Evolutionary conservation across 169 alveolate genomes (phyloP), one percentile per base, ranked within the genome.

Genomic region (Amoebophrya sp.): DNA sequence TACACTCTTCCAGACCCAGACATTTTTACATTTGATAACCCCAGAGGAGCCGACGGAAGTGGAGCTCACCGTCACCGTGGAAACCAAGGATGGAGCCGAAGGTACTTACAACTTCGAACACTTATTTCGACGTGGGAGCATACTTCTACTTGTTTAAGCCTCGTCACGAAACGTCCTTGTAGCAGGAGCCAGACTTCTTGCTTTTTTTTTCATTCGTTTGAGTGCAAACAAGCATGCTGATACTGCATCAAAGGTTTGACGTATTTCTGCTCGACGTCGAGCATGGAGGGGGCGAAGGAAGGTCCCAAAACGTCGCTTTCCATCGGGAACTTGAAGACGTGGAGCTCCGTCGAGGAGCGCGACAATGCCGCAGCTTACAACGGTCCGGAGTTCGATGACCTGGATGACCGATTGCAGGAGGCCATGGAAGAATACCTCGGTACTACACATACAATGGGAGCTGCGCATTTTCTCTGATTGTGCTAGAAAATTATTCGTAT

Each of bases 371-470:
- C 92, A 40, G 90, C 90, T 47, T 97, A 96, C 95, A 96, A 96
- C 92, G 98, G 98, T 33, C 98, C 98, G 2, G 98, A 97, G 95
- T 97, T 97, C 89, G 98, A 97, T 93, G 98, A 97, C 90, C 92
- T 97, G 54, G 98, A 96, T 92, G 98, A 97, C 94, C 94, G 96
- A 47, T 93, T 97, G 92, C 98, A 97, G 95, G 96, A 97, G 77
- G 93, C 96, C 41, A 95, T 95, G 93, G 98, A 94, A 91, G 98
- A 95, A 91, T 95, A 96, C 96, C 93, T 95, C 29, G 90, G 66
- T 47, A 47, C 66, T 47, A 12, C n/a, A n/a, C n/a, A n/a, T n/a
- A n/a, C n/a, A n/a, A n/a, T n/a, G n/a, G n/a, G n/a, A n/a, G n/a
- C n/a, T n/a, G n/a, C n/a, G n/a, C n/a, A n/a, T n/a, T n/a, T n/a